Conservation (phyloP, 352 stramenopile genomes). For the Globisporangium ultimum region DNA sequence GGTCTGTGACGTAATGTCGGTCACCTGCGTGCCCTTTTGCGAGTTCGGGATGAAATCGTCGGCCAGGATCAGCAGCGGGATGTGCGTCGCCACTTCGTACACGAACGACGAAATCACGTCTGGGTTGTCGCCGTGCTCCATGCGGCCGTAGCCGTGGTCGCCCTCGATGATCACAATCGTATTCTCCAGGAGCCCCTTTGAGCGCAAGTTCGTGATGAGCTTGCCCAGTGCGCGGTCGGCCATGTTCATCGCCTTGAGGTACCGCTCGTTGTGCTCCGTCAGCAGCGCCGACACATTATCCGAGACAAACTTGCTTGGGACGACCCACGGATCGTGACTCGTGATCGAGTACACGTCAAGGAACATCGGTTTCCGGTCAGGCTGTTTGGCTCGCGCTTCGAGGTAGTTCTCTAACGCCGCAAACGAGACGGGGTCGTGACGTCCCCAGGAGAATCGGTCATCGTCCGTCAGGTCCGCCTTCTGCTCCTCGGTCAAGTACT, state of each 20-base stretch:
- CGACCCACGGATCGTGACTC: slow-evolving; percentile 57
- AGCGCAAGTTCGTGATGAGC: slow-evolving; percentile 46
- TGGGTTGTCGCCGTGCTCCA: slow-evolving; percentile 69
- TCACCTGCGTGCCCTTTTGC: slow-evolving; percentile 40
- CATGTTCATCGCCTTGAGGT: slow-evolving; percentile 60
- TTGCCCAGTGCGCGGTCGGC: slow-evolving; percentile 56
- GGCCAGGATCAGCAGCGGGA: slow-evolving; percentile 59
- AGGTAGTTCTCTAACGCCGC: slow-evolving; percentile 60
- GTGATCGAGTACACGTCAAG: slow-evolving; percentile 77
- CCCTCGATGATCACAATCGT: slow-evolving; percentile 68
- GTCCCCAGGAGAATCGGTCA: slow-evolving; percentile 60
- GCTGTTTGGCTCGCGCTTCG: slow-evolving; percentile 43
- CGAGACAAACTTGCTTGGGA: slow-evolving; percentile 37
- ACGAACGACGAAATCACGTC: slow-evolving; percentile 46
- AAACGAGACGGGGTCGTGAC: slow-evolving; percentile 67
- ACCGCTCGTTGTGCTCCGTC: slow-evolving; percentile 59
- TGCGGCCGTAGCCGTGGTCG: slow-evolving; percentile 56
- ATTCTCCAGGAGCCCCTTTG: slow-evolving; percentile 64
- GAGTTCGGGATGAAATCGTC: slow-evolving; percentile 47
- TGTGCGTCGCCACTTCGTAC: slow-evolving; percentile 53
- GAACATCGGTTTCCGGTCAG: slow-evolving; percentile 54
- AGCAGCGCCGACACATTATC: slow-evolving; percentile 48
- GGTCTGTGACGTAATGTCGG: slow-evolving; percentile 59
- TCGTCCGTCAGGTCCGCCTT: slow-evolving; percentile 48
- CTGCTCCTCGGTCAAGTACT: slow-evolving; percentile 49